These are phyloP conservation scores for Physocladia obscura DNA, from an alignment of 192 early-diverging fungal species.

Conservation along the genomic window DNA sequence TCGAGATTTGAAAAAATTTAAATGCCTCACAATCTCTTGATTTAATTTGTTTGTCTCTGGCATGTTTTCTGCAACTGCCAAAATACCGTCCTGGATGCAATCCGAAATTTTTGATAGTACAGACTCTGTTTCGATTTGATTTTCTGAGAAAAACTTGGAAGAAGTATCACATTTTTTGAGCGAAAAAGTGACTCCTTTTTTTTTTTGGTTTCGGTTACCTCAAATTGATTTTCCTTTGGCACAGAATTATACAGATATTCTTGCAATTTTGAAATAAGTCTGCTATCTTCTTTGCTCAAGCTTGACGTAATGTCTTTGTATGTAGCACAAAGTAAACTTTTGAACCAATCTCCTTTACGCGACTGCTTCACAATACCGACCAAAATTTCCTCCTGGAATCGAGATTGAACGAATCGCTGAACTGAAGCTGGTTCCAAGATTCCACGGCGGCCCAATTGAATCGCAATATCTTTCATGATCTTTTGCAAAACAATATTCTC, in stretches of 20 bases:
- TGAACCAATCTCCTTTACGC: constrained; percentile 9
- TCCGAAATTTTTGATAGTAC: no score
- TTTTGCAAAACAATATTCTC: not conserved
- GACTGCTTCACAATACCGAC: constrained; percentile 20
- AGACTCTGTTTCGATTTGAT: no score
- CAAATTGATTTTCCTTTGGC: constrained; percentile 6
- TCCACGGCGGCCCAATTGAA: constrained; percentile 17
- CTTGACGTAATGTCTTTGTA: no score
- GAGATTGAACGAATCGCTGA: constrained; percentile 22
- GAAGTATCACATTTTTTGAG: no score
- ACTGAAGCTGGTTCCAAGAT: constrained; percentile 16
- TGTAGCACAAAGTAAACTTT: not conserved
- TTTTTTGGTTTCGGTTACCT: not conserved
- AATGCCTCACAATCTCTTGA: constrained; percentile 14
- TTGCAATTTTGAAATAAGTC: not conserved
- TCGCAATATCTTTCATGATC: not conserved
- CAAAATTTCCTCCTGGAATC: constrained; percentile 25
- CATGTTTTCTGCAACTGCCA: not conserved
- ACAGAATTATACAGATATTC: constrained; percentile 17
- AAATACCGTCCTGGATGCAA: not conserved
- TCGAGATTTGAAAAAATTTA: not conserved
- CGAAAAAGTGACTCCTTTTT: no score
- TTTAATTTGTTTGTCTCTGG: not conserved
- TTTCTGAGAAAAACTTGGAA: no score
- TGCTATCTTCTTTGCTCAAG: not conserved